phyloP scores from a whole-genome alignment of 352 stramenopile species.

The Globisporangium nagaii region DNA sequence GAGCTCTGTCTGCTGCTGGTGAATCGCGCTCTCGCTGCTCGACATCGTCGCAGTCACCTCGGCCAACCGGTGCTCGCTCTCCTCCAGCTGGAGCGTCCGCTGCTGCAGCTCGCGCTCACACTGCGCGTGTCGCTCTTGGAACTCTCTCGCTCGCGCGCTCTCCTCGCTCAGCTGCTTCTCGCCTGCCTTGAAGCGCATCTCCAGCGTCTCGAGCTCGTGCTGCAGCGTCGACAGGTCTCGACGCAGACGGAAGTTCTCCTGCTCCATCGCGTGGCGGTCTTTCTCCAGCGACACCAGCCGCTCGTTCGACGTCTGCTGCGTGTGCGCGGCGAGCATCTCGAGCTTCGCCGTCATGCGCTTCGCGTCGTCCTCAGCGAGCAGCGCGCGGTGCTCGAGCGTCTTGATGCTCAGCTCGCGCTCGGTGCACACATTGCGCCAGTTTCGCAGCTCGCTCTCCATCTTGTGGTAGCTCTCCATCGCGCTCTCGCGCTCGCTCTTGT shows the following conservation, averaged over 20 bases:
- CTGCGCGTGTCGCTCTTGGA: slow-evolving; percentile 18
- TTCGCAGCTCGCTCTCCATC: slow-evolving; percentile 36
- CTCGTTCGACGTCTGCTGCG: slow-evolving; percentile 51
- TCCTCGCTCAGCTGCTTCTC: slow-evolving; percentile 33
- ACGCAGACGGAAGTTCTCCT: slow-evolving; percentile 49
- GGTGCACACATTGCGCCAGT: slow-evolving; percentile 29
- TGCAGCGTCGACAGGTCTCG: slow-evolving; percentile 37
- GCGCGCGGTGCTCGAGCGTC: slow-evolving; percentile 33
- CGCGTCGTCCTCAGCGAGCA: slow-evolving; percentile 37
- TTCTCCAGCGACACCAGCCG: slow-evolving; percentile 48
- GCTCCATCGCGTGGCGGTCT: slow-evolving; percentile 41
- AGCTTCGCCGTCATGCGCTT: slow-evolving; percentile 34
- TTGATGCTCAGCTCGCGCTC: slow-evolving; percentile 39
- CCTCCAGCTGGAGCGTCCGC: slow-evolving; percentile 22
- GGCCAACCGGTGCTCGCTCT: slow-evolving; percentile 44
- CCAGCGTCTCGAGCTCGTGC: slow-evolving; percentile 37
- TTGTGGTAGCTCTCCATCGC: slow-evolving; percentile 35
- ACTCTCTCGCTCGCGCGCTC: slow-evolving; percentile 26
- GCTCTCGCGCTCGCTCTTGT: slow-evolving; percentile 38
- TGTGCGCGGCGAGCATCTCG: slow-evolving; percentile 28
- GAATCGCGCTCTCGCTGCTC: slow-evolving; percentile 23
- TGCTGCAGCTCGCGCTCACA: slow-evolving; percentile 23
- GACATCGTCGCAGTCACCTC: slow-evolving; percentile 23
- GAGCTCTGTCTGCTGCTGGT: slow-evolving; percentile 34
- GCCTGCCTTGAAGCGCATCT: slow-evolving; percentile 37